Base-by-base conservation (phyloP, 352 stramenopile species). In the Pythium aristosporum region DNA sequence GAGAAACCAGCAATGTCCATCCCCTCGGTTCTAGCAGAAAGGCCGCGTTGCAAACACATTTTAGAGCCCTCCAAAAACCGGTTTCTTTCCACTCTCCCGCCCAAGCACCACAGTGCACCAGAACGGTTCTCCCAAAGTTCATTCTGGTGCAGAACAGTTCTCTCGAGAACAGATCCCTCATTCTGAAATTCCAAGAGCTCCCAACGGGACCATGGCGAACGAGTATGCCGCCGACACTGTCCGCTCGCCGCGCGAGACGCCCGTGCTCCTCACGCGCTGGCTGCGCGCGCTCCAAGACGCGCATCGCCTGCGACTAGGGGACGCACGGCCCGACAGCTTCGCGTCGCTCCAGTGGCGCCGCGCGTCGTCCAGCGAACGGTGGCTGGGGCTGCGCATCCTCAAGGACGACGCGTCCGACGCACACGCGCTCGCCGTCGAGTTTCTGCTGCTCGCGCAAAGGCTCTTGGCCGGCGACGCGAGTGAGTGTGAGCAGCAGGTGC, bases 321-420 rank as follows among this genome's bases (percentile, higher is more conserved):
- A 60, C 16, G 30, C 51, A 21, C 61, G 61, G 16, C 43, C 51
- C 13, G 61, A 67, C 25, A 52, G 61, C 43, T 57, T 61, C 37
- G 61, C 61, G 21, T 67, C 61, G 42, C 41, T 67, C 42, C 51
- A 55, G 43, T 67, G 61, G 61, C 51, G 44, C 34, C 43, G 54
- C 34, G 23, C 61, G 20, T 10, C 30, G 10, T 23, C 51, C 1
- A 43, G 36, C 23, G 51, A 61, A 46, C 61, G 61, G 15, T 67
- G 61, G 61, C 43, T 67, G 13, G 42, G 52, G 36, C 43, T 67
- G 20, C 42, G 52, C 28, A 36, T 67, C 9, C 11, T 12, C 36
- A 2, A 39, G 2, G 13, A 18, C 28, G 30, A 25, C 9, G 42
- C 13, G 5, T 5, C 28, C 16, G 5, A 25, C 23, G 37, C 8